Percentiles rank a stretch among this genome's conserved stretches.
These are phyloP conservation scores for Hypomyces perniciosus DNA, from an alignment of 2,329 filamentous ascomycete species.

Conservation along the genomic window DNA sequence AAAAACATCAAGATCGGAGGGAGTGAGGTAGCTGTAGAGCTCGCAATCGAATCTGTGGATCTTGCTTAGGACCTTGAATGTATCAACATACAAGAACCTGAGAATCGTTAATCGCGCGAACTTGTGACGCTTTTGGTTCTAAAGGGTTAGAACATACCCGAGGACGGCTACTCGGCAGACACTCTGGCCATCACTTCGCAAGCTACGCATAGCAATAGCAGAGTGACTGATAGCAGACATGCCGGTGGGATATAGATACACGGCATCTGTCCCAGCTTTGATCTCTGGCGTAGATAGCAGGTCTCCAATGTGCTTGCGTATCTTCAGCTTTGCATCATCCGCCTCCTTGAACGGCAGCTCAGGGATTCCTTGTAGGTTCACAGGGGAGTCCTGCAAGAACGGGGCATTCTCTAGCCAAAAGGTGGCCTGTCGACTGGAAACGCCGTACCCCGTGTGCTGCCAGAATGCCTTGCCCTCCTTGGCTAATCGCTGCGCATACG, in stretches of 20 bases:
- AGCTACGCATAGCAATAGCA: constrained; percentile 12
- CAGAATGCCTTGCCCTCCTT: constrained; percentile 24
- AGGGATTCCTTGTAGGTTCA: neutral
- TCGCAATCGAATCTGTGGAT: constrained; percentile 27
- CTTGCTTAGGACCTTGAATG: constrained; percentile 24
- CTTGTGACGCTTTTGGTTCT: no score
- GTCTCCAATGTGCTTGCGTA: constrained; percentile 17
- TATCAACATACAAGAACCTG: constrained; percentile 27
- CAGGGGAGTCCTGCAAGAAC: constrained; percentile 11
- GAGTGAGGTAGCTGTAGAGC: constrained; percentile 38
- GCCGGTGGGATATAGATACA: constrained; percentile 45
- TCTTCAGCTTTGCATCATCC: constrained; percentile 3
- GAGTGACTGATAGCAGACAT: constrained; percentile 43
- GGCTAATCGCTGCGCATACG: constrained; percentile 14
- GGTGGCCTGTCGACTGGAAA: constrained; percentile 23
- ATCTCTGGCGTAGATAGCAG: constrained; percentile 15
- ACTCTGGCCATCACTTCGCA: neutral
- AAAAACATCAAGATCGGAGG: constrained; percentile 35
- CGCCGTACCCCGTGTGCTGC: constrained; percentile 25
- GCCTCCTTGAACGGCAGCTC: constrained; percentile 8
- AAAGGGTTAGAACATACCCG: constrained; percentile 15
- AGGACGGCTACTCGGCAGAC: constrained; percentile 21
- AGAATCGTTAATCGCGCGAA: neutral
- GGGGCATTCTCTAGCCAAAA: constrained; percentile 21
- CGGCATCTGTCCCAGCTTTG: constrained; percentile 25